A percentile compares a stretch with the other conserved stretches of the same genome.
phyloP scores from a whole-genome alignment of 1,284 basidiomycete genomes.

The Phenoliferia sp. region DNA sequence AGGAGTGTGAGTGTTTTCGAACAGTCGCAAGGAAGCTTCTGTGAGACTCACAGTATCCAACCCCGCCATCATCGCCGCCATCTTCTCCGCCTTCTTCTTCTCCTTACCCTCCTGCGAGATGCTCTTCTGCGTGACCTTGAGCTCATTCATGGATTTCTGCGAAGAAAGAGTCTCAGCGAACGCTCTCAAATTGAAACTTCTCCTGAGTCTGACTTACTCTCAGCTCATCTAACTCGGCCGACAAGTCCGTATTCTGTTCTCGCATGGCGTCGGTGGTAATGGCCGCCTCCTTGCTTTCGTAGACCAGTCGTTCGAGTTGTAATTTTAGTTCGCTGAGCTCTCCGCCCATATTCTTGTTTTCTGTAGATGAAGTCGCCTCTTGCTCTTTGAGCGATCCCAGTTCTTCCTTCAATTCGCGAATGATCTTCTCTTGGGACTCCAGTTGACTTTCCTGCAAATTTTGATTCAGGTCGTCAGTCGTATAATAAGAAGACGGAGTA shows the following conservation, averaged over 20 bases:
- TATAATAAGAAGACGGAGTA: not conserved
- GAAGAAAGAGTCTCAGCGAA: not conserved
- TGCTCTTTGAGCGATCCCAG: slow-evolving; percentile 80
- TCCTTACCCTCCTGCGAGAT: slow-evolving; percentile 89
- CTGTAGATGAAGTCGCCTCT: slow-evolving; percentile 71
- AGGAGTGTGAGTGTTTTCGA: slow-evolving; percentile 26
- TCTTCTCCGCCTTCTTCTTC: slow-evolving; percentile 97
- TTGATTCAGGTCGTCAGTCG: not conserved
- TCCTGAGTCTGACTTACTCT: slow-evolving; percentile 45
- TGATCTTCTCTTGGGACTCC: slow-evolving; percentile 60
- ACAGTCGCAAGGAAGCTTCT: not conserved
- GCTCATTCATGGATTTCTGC: slow-evolving; percentile 66
- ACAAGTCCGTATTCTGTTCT: slow-evolving; percentile 87
- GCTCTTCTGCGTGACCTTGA: slow-evolving; percentile 75
- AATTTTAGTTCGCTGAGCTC: slow-evolving; percentile 86
- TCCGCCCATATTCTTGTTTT: slow-evolving; percentile 77
- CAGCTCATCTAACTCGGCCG: slow-evolving; percentile 84
- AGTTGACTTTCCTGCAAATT: slow-evolving; percentile 64
- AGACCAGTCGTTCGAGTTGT: slow-evolving; percentile 85
- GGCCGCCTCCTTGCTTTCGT: slow-evolving; percentile 89
- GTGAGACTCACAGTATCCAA: slow-evolving; percentile 68
- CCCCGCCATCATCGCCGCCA: slow-evolving; percentile 99
- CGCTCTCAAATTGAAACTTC: not conserved
- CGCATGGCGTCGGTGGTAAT: slow-evolving; percentile 96
- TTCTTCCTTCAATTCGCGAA: slow-evolving; percentile 61